phyloP scores from a whole-genome alignment of 805 yeast species.

The Ascoidea tarda region DNA sequence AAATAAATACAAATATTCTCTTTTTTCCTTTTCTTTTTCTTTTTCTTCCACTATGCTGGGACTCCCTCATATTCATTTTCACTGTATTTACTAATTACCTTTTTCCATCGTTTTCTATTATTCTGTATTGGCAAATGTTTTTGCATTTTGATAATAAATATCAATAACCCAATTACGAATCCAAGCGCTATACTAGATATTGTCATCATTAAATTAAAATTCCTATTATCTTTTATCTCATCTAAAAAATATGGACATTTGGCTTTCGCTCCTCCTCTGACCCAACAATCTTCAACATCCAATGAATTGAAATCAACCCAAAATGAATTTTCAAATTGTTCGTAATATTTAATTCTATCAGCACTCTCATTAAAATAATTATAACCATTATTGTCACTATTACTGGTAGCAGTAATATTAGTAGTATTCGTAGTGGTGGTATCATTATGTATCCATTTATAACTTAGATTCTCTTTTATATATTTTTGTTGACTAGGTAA shows the following conservation, averaged over 20 bases:
- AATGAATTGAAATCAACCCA: constrained; percentile 84
- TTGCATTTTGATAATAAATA: constrained; percentile 39
- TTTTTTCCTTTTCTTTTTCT: background rate
- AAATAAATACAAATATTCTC: background rate
- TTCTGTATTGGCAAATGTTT: constrained; percentile 49
- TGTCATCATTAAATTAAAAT: constrained; percentile 47
- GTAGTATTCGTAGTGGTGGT: constrained; percentile 12
- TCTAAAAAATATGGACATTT: constrained; percentile 55
- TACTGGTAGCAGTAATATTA: constrained; percentile 18
- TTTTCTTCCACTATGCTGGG: constrained; percentile 35
- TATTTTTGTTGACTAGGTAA: constrained; percentile 17
- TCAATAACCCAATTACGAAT: constrained; percentile 29
- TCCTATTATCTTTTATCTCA: constrained; percentile 33
- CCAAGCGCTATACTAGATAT: constrained; percentile 53
- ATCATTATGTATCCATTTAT: constrained; percentile 19
- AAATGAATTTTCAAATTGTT: constrained; percentile 18
- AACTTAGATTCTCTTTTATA: constrained; percentile 22
- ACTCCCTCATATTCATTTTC: constrained; percentile 74
- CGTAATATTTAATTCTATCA: constrained; percentile 13
- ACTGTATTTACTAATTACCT: constrained; percentile 36
- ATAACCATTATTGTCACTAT: constrained; percentile 30
- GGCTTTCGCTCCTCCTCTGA: constrained; percentile 65
- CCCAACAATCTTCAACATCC: constrained; percentile 68
- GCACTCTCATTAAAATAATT: constrained; percentile 11
- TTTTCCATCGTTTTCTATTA: constrained; percentile 54